Conservation (phyloP, 176 grass and related monocot genomes). For the Cenchrus fungigraminus region DNA sequence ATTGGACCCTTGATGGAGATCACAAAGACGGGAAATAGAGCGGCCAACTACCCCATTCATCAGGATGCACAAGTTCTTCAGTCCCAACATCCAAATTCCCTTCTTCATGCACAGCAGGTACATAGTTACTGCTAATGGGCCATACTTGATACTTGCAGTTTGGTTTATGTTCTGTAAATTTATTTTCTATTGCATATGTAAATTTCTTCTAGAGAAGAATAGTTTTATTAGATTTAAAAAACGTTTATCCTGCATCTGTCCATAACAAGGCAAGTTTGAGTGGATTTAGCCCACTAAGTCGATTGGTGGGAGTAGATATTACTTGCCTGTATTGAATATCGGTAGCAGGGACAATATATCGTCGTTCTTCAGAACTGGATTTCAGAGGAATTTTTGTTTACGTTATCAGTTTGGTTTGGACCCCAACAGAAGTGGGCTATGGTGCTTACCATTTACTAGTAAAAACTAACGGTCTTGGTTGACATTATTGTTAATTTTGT, state of each 20-base stretch:
- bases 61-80: constrained; percentile 70
- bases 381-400: background rate
- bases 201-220: constrained; percentile 19
- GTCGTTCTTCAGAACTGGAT: background rate
- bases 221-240: background rate
- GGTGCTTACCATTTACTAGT: background rate
- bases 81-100: constrained; percentile 70
- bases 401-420: background rate
- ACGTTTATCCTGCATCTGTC: background rate
- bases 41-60: constrained; percentile 60
- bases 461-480: constrained; percentile 7
- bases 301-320: constrained; percentile 21
- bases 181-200: constrained; percentile 3
- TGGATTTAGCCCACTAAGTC: constrained; percentile 27
- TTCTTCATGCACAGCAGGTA: constrained; percentile 79
- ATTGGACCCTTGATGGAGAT: constrained; percentile 73
- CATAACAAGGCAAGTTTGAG: background rate
- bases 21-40: constrained; percentile 74
- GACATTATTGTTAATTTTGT: constrained; percentile 2
- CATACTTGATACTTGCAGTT: constrained; percentile 30
- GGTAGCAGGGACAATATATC: background rate
- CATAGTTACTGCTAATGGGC: constrained; percentile 27
- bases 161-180: constrained; percentile 12
- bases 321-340: background rate
- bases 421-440: background rate